phyloP scores from a whole-genome alignment of 495 filamentous ascomycete genomes.

The Aspergillus taichungensis region DNA sequence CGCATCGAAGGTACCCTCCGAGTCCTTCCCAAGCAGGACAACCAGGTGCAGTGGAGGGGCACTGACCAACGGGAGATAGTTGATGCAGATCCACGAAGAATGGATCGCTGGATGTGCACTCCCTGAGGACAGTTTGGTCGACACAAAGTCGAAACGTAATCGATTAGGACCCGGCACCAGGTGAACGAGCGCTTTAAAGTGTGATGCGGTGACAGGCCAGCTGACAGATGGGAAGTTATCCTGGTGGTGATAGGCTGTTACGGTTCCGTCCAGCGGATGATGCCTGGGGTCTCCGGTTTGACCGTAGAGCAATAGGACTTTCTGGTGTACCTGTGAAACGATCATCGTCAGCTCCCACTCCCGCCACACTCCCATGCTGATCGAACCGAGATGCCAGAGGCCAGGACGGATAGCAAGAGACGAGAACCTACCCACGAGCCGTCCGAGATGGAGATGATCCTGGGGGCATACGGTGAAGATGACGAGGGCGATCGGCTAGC shows the following conservation, averaged over 20 bases:
- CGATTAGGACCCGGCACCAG: slow-evolving; percentile 82
- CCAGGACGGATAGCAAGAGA: background rate
- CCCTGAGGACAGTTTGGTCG: slow-evolving; percentile 65
- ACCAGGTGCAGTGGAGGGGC: slow-evolving; percentile 77
- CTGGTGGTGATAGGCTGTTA: slow-evolving; percentile 74
- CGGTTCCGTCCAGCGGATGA: slow-evolving; percentile 63
- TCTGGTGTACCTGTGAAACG: slow-evolving; percentile 67
- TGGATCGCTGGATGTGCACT: slow-evolving; percentile 61
- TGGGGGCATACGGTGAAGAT: slow-evolving; percentile 69
- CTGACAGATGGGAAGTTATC: slow-evolving; percentile 69
- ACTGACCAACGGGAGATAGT: slow-evolving; percentile 71
- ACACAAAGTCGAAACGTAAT: slow-evolving; percentile 76
- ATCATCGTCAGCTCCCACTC: too few species aligned
- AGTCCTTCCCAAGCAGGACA: slow-evolving; percentile 78
- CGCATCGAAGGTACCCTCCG: slow-evolving; percentile 76
- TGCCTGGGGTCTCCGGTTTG: slow-evolving; percentile 65
- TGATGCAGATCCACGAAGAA: slow-evolving; percentile 68
- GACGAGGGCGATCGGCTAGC: slow-evolving; percentile 42
- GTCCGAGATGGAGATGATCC: slow-evolving; percentile 66
- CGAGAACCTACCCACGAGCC: slow-evolving; percentile 61
- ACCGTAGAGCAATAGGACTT: slow-evolving; percentile 72
- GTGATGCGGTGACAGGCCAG: slow-evolving; percentile 80
- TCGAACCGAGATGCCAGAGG: background rate
- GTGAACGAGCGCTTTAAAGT: slow-evolving; percentile 84
- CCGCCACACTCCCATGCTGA: too few species aligned